These are phyloP conservation scores for Zelonia costaricensis DNA, from an alignment of 208 protist genomes.

Conservation along the genomic window DNA sequence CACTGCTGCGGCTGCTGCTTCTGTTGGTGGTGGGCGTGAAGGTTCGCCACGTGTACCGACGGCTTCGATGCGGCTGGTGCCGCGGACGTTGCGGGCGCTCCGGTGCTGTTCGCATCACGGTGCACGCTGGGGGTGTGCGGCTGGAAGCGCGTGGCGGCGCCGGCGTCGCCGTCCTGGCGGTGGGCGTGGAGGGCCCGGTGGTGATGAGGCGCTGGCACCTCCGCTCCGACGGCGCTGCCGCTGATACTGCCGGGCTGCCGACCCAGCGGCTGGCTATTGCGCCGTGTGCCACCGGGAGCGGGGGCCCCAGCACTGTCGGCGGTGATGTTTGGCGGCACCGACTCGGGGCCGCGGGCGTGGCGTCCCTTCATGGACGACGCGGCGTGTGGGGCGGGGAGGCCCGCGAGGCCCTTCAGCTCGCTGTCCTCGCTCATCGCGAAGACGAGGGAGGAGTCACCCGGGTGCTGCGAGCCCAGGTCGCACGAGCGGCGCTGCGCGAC, in stretches of 20 bases:
- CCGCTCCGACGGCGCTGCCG: too few species aligned
- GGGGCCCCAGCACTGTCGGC: too few species aligned
- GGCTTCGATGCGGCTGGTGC: conserved; percentile 3
- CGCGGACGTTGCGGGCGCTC: neutral
- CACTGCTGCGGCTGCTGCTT: neutral
- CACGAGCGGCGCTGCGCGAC: conserved; percentile 1
- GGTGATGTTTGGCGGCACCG: too few species aligned
- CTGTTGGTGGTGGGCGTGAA: neutral
- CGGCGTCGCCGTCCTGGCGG: neutral
- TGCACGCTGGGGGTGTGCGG: conserved; percentile 23
- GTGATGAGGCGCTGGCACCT: too few species aligned
- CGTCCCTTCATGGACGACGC: neutral
- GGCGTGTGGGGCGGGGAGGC: conserved; percentile 6
- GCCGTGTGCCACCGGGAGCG: too few species aligned
- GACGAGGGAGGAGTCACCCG: conserved; percentile 21
- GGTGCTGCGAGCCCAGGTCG: conserved; percentile 10
- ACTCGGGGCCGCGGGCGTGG: too few species aligned
- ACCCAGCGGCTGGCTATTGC: too few species aligned
- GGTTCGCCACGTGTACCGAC: conserved; percentile 11
- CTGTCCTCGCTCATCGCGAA: conserved; percentile 39
- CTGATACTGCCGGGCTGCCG: too few species aligned
- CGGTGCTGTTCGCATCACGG: conserved; percentile 1
- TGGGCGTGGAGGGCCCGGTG: too few species aligned
- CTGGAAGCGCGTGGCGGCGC: conserved; percentile 7
- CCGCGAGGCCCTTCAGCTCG: conserved; percentile 38